These are phyloP conservation scores for Pseudopediastrum boryanum DNA, from an alignment of 139 green algal species.

Conservation along the genomic window DNA sequence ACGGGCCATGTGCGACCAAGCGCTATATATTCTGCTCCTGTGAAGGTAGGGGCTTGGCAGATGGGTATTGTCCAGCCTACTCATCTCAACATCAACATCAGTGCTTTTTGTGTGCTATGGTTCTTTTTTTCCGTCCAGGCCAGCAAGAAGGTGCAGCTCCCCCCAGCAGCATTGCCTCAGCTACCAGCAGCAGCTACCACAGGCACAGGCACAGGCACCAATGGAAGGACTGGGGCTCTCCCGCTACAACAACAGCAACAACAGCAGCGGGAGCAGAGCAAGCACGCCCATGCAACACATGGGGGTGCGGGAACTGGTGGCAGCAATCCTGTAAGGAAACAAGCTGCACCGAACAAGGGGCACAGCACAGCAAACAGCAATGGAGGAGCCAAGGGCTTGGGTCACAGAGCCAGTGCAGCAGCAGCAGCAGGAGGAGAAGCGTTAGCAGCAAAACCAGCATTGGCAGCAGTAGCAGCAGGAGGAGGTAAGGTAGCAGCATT, in stretches of 20 bases:
- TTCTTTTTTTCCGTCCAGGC: not conserved
- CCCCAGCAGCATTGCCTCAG: not conserved
- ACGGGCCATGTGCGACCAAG: too few species aligned
- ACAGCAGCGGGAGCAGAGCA: constrained; percentile 6
- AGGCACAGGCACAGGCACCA: too few species aligned
- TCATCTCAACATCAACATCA: not conserved
- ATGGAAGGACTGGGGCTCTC: too few species aligned
- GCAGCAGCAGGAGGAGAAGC: constrained; percentile 14
- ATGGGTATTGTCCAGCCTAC: not conserved
- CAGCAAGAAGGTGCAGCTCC: not conserved
- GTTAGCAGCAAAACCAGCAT: not conserved
- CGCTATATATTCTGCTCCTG: too few species aligned
- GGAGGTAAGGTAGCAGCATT: constrained; percentile 8
- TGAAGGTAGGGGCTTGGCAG: too few species aligned
- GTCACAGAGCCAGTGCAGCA: not conserved
- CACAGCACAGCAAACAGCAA: constrained; percentile 9
- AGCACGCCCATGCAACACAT: not conserved
- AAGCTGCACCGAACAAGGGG: not conserved
- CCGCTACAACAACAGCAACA: too few species aligned
- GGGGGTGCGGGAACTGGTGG: not conserved
- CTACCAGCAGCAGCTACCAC: not conserved
- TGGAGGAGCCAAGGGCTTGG: not conserved
- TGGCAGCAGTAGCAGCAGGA: not conserved
- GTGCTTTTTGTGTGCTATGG: not conserved
- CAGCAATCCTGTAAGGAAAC: not conserved